Conservation (phyloP, 23 red algal genomes). For the Cyanidioschyzon merolae region DNA sequence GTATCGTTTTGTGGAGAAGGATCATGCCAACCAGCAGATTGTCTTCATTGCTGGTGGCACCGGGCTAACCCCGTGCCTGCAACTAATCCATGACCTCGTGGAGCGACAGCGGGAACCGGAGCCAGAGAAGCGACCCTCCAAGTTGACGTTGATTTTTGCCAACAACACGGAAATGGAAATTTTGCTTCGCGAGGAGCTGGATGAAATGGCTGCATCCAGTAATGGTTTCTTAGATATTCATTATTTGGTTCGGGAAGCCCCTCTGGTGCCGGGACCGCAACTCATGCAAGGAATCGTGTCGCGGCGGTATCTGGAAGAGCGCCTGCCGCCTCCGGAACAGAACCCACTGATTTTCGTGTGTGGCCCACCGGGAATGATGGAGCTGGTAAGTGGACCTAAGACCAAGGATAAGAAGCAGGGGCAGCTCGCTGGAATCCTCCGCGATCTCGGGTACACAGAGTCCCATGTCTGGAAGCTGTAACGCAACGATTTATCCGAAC, state of each 20-base stretch:
- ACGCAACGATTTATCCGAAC: too few relatives aligned
- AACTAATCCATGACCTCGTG: conserved; percentile 28
- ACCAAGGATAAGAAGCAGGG: conserved; percentile 29
- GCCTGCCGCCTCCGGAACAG: background rate
- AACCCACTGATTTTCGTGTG: background rate
- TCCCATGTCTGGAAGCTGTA: conserved; percentile 24
- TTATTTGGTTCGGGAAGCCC: conserved; percentile 3
- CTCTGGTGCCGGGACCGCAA: background rate
- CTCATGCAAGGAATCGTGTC: background rate
- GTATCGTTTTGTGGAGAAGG: conserved; percentile 14
- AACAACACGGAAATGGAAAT: conserved; percentile 23
- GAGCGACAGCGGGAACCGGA: background rate
- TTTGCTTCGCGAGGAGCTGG: conserved; percentile 15
- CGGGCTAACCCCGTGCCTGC: conserved; percentile 21
- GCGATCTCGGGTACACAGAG: conserved; percentile 20
- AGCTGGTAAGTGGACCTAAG: conserved; percentile 23
- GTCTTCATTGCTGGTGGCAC: conserved; percentile 26
- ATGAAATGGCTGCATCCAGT: conserved; percentile 13
- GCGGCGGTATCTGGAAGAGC: background rate
- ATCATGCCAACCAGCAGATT: conserved; percentile 11
- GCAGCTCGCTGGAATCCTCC: background rate
- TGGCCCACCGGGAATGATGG: conserved; percentile 30
- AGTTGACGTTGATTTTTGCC: conserved; percentile 12
- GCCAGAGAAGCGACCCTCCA: background rate
- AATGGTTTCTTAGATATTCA: background rate